phyloP scores from a whole-genome alignment of 2,329 filamentous ascomycete species.

The Coniosporium tulheliwenetii region DNA sequence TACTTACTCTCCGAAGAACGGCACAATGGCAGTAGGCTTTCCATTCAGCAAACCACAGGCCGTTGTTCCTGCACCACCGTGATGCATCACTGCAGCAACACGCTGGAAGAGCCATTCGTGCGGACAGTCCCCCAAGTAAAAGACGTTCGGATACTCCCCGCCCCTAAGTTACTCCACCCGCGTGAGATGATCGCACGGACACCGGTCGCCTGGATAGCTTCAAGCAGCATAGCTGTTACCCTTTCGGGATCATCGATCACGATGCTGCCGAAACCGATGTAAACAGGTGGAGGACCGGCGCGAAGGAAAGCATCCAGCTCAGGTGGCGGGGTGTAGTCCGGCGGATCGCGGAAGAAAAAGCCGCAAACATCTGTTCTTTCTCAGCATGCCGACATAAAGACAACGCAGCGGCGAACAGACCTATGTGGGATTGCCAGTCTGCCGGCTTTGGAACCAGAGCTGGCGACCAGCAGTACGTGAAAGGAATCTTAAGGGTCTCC shows the following conservation, averaged over 20 bases:
- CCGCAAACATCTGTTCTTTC: slow-evolving; percentile 33
- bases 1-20: slow-evolving; percentile 37
- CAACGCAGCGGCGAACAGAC: slow-evolving; percentile 26
- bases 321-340: slow-evolving; percentile 48
- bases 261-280: slow-evolving; percentile 73
- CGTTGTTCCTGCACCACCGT: slow-evolving; percentile 44
- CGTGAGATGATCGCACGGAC: slow-evolving; percentile 37
- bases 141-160: slow-evolving; percentile 24
- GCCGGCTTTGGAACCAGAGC: slow-evolving; percentile 62
- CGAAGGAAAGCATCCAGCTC: slow-evolving; percentile 52
- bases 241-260: slow-evolving; percentile 61
- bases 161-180: slow-evolving; percentile 37
- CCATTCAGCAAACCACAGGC: slow-evolving; percentile 37
- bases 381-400: no score
- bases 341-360: slow-evolving; percentile 59
- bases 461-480: slow-evolving; percentile 34
- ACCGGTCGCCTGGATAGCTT: slow-evolving; percentile 42
- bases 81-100: slow-evolving; percentile 41
- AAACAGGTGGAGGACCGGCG: slow-evolving; percentile 56
- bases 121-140: slow-evolving; percentile 38
- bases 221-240: slow-evolving; percentile 57
- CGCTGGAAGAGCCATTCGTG: slow-evolving; percentile 44
- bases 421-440: slow-evolving; percentile 59
- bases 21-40: slow-evolving; percentile 37
- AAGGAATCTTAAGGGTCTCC: slow-evolving; percentile 3